A percentile compares a stretch with the other conserved stretches of the same genome.
Evolutionary conservation across 2,329 filamentous ascomycete genomes (phyloP).

Genomic region (Colletotrichum lindemuthianum): DNA sequence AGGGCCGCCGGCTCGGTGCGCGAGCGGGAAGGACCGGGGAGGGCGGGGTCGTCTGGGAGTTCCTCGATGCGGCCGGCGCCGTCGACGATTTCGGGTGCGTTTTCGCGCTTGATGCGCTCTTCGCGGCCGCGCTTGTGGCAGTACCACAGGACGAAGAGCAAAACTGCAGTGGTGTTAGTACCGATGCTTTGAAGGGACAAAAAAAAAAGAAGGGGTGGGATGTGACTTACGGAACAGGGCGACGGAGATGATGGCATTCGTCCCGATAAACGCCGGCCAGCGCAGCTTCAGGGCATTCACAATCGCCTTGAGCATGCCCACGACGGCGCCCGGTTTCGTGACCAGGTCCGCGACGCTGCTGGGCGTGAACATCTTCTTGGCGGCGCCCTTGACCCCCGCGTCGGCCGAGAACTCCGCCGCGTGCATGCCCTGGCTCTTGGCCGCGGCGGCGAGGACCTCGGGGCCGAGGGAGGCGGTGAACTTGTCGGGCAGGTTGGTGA

Average conservation of each 20-base stretch:
- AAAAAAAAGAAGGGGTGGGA: neutral
- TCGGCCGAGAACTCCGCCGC: constrained; percentile 59
- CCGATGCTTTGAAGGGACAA: neutral
- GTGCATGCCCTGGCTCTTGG: constrained; percentile 76
- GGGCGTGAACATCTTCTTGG: constrained; percentile 74
- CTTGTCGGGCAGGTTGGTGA: constrained; percentile 85
- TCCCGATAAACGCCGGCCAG: constrained; percentile 91
- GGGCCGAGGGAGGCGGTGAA: constrained; percentile 80
- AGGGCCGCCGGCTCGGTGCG: constrained; percentile 28
- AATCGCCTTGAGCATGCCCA: constrained; percentile 87
- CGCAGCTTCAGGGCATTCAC: constrained; percentile 86
- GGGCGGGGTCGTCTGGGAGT: constrained; percentile 58
- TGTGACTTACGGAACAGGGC: constrained; percentile 79
- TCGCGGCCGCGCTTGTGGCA: constrained; percentile 95
- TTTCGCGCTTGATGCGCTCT: constrained; percentile 75
- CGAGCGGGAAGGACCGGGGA: constrained; percentile 46
- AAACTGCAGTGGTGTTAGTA: constrained; percentile 60
- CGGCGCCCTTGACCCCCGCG: constrained; percentile 61
- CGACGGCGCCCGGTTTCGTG: constrained; percentile 86
- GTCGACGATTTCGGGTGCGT: constrained; percentile 48
- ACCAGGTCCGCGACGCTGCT: constrained; percentile 82
- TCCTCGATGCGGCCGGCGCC: constrained; percentile 58
- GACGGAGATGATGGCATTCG: constrained; percentile 85
- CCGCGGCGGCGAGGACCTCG: constrained; percentile 82
- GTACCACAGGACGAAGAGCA: constrained; percentile 97